Evolutionary conservation across 192 early-diverging fungal genomes (phyloP), one percentile per base, ranked within the genome.

Genomic region (Rhizophagus sp.): DNA sequence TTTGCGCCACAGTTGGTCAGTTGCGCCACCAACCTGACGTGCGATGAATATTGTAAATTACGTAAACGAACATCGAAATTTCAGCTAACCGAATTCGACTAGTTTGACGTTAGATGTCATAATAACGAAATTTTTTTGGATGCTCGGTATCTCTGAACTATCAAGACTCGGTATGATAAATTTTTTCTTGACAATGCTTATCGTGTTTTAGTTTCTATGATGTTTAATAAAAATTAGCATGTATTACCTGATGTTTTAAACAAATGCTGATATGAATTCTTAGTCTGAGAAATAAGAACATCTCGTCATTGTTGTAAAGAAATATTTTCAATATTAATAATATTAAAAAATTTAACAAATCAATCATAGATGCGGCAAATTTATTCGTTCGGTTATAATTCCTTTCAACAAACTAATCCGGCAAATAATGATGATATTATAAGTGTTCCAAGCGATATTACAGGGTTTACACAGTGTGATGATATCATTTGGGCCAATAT

Each of bases 401-500:
- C 33, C 30, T 76, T 76, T 62, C 19, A 9, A 39, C 74, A 62
- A 62, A 76, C 74, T 1, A 33, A 39, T 22, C 74, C 74, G 17
- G 33, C 44, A 61, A 76, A 24, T 39, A 13, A 39, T 33, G 74
- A 76, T 62, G 52, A 30, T 34, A 41, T 62, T 62, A 62, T 76
- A 34, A 63, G 50, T 36, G 9, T 33, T 19, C 61, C 74, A 39
- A 76, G 33, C 24, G 74, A 76, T 76, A 76, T 76, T 30, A 73
- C 72, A 7, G 49, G 13, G 6, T 11, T 30, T 17, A 50, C 25
- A 24, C 22, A 52, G 17, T 73, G 72, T 33, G n/a, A 61, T 65
- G 41, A 77, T 9, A 77, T 77, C 22, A 77, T 77, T 49, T 77
- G 75, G 75, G 39, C 75, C 8, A 77, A 77, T 77, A 39, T 77